Percentiles rank a stretch among this genome's conserved stretches.
These are phyloP conservation scores for Plantago major DNA, from an alignment of 257 asterid species.

Conservation along the genomic window DNA sequence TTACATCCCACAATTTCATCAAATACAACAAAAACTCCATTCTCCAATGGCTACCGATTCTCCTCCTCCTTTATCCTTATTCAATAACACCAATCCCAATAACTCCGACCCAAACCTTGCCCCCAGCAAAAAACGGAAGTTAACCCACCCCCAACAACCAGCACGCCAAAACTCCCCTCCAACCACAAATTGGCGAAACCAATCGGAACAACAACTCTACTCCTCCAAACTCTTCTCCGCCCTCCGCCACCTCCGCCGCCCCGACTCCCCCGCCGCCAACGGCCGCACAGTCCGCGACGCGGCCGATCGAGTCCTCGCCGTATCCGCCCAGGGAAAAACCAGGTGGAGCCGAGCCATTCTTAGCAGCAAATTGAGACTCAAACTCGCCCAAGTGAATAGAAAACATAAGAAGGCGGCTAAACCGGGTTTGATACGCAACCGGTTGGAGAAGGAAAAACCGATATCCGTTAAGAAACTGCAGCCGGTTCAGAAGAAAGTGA, in stretches of 20 bases:
- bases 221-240: conserved; percentile 68
- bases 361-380: conserved; percentile 52
- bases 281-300: conserved; percentile 56
- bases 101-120: conserved; percentile 34
- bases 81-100: conserved; percentile 13
- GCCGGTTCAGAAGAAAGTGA: conserved; percentile 49
- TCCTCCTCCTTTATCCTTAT: not conserved
- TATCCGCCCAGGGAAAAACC: conserved; percentile 56
- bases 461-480: conserved; percentile 31
- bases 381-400: conserved; percentile 53
- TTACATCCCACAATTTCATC: not conserved
- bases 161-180: conserved; percentile 5
- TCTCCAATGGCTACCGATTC: not conserved
- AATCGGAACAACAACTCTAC: conserved; percentile 56
- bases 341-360: conserved; percentile 90
- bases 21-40: not conserved
- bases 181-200: conserved; percentile 49
- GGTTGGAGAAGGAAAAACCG: conserved; percentile 30
- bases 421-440: conserved; percentile 13
- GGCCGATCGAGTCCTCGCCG: conserved; percentile 73
- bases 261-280: conserved; percentile 26
- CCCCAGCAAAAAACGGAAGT: conserved; percentile 52
- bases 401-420: conserved; percentile 42
- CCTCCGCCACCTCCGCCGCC: conserved; percentile 38
- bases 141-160: conserved; percentile 1